Conservation (phyloP, 2,329 filamentous ascomycete species). For the Metarhizium sp. region DNA sequence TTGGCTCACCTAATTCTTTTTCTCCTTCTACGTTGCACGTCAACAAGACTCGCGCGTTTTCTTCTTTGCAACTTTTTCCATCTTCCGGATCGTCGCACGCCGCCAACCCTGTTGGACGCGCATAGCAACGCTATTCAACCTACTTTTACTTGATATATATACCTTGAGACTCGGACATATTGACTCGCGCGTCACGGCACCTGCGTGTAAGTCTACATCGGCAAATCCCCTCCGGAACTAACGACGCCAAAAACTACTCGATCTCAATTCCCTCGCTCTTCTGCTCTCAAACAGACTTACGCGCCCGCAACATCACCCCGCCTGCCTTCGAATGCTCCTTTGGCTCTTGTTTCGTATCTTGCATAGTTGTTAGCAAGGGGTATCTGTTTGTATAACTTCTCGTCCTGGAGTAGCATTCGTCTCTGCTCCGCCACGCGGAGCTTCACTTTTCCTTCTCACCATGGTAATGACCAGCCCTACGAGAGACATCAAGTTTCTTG, state of each 20-base stretch:
- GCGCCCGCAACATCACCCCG: background rate
- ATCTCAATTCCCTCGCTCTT: background rate
- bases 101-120: slow-evolving; percentile 7
- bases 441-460: slow-evolving; percentile 1
- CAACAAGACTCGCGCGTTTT: slow-evolving; percentile 12
- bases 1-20: slow-evolving; percentile 16
- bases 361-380: background rate
- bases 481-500: background rate
- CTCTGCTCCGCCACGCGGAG: slow-evolving; percentile 1
- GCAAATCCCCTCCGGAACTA: slow-evolving; percentile 3
- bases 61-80: slow-evolving; percentile 5
- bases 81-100: slow-evolving; percentile 4
- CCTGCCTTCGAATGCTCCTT: background rate
- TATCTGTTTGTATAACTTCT: background rate
- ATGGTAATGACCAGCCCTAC: slow-evolving; percentile 5
- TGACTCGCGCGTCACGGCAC: slow-evolving; percentile 9
- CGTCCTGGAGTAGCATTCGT: background rate
- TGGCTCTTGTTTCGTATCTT: background rate
- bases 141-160: slow-evolving; percentile 1
- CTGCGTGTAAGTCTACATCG: slow-evolving; percentile 23
- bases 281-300: background rate
- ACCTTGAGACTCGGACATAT: background rate
- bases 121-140: slow-evolving; percentile 6
- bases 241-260: slow-evolving; percentile 1
- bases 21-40: slow-evolving; percentile 15